These are phyloP conservation scores for Chaetomiaceae sp. DNA, from an alignment of 2,329 filamentous ascomycete genomes.

Conservation along the genomic window DNA sequence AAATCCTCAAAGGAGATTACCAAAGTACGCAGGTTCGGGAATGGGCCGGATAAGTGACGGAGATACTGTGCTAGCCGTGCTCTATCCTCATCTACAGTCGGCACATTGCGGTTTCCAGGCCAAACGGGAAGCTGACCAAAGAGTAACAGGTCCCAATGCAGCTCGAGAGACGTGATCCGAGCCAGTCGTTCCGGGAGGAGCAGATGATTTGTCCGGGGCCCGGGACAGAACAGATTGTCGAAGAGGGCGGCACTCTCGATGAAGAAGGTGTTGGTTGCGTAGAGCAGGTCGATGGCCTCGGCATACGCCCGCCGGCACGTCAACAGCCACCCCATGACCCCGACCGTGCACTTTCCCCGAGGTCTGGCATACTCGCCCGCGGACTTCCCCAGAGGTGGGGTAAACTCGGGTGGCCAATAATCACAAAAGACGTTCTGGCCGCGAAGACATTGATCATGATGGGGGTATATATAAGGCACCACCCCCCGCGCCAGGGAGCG, in stretches of 20 bases:
- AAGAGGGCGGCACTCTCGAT: conserved; percentile 17
- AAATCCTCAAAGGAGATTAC: background rate
- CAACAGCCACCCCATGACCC: conserved; percentile 31
- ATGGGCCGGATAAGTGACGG: background rate
- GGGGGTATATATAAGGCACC: background rate
- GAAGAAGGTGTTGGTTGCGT: conserved; percentile 29
- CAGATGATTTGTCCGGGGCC: background rate
- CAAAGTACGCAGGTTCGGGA: background rate
- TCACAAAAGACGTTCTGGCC: conserved; percentile 12
- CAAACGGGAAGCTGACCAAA: background rate
- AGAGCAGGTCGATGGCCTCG: conserved; percentile 31
- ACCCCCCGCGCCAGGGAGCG: background rate
- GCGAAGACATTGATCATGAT: conserved; percentile 17
- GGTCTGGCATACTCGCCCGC: no score
- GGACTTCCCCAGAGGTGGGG: background rate
- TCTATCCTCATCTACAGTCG: background rate
- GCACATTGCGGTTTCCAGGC: background rate
- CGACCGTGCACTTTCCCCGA: conserved; percentile 22
- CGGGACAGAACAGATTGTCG: background rate
- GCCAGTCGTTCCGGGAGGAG: background rate
- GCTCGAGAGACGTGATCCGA: conserved; percentile 4
- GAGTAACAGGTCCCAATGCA: background rate
- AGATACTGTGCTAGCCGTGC: background rate
- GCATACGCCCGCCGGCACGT: conserved; percentile 30
- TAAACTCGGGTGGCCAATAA: no score